phyloP scores from a whole-genome alignment of 2,329 filamentous ascomycete species.

The Claviceps citrina region DNA sequence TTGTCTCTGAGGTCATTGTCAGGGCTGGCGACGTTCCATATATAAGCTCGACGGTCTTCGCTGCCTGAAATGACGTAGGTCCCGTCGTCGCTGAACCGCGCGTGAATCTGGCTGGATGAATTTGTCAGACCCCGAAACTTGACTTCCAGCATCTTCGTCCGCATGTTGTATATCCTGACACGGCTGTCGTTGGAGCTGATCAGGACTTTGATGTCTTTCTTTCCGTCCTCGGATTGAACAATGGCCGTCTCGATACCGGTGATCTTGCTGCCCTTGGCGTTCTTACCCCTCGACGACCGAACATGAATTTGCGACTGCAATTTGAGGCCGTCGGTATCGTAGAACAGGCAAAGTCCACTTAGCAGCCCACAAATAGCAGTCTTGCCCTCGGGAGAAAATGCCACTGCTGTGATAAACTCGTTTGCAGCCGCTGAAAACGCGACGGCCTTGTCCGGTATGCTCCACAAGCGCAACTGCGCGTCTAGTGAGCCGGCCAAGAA shows the following conservation, averaged over 20 bases:
- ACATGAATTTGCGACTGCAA: slow-evolving; percentile 77
- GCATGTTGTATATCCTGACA: slow-evolving; percentile 75
- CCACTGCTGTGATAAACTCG: slow-evolving; percentile 86
- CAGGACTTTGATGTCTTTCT: slow-evolving; percentile 63
- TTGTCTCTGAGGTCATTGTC: slow-evolving; percentile 61
- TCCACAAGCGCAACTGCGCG: slow-evolving; percentile 79
- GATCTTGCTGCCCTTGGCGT: slow-evolving; percentile 93
- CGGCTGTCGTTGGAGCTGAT: slow-evolving; percentile 93
- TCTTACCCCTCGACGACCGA: slow-evolving; percentile 80
- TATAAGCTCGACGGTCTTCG: slow-evolving; percentile 77
- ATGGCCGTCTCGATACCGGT: slow-evolving; percentile 73
- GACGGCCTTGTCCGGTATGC: slow-evolving; percentile 89
- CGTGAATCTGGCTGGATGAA: slow-evolving; percentile 75
- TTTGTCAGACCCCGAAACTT: slow-evolving; percentile 92
- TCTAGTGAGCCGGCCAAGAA: slow-evolving; percentile 90
- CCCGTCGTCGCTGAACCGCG: slow-evolving; percentile 74
- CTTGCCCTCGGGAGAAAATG: slow-evolving; percentile 84
- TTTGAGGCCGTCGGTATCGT: slow-evolving; percentile 81
- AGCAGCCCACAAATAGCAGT: slow-evolving; percentile 78
- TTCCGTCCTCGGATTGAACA: slow-evolving; percentile 30
- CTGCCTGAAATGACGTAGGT: slow-evolving; percentile 82
- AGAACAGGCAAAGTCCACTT: slow-evolving; percentile 75
- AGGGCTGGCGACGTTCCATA: slow-evolving; percentile 49
- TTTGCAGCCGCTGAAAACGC: slow-evolving; percentile 63
- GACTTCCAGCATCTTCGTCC: slow-evolving; percentile 68